phyloP scores from a whole-genome alignment of 139 green algal genomes.

The Tetradesmus lagerheimii region DNA sequence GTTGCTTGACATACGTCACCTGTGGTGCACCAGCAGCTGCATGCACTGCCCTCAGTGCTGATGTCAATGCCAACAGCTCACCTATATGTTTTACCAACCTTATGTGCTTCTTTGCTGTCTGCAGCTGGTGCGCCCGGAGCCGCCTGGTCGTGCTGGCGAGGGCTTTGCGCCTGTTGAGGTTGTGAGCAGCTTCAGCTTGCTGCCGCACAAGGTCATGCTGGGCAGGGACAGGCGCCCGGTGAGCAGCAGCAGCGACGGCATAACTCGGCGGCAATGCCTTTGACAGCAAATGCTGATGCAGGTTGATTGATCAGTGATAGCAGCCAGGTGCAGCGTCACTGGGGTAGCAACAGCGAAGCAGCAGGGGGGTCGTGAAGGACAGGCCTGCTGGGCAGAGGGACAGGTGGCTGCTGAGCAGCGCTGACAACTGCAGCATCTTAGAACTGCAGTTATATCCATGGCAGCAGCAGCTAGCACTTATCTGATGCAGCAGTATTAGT shows the following conservation, averaged over 20 bases:
- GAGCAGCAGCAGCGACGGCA: background rate
- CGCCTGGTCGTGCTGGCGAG: conserved; percentile 66
- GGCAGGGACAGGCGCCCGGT: conserved; percentile 51
- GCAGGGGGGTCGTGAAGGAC: too few species aligned
- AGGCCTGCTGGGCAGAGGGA: conserved; percentile 56
- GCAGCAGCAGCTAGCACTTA: background rate
- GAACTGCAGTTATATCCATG: background rate
- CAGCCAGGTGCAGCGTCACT: too few species aligned
- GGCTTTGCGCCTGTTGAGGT: conserved; percentile 83
- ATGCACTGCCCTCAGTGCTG: too few species aligned
- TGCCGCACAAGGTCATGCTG: conserved; percentile 63
- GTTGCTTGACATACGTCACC: too few species aligned
- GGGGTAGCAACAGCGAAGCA: too few species aligned
- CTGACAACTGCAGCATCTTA: background rate
- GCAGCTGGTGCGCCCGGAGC: conserved; percentile 73
- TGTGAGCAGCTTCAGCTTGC: conserved; percentile 71
- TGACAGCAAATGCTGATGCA: too few species aligned
- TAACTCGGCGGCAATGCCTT: too few species aligned
- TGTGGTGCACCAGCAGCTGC: too few species aligned
- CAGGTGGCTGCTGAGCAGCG: too few species aligned
- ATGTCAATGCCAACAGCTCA: too few species aligned
- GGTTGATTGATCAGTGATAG: too few species aligned
- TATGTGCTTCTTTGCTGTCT: background rate
- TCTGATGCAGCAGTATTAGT: background rate
- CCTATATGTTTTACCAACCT: too few species aligned